Percentiles rank a stretch among this genome's conserved stretches.
These are phyloP conservation scores for Starmerella asiatica DNA, from an alignment of 805 yeast species.

Conservation along the genomic window DNA sequence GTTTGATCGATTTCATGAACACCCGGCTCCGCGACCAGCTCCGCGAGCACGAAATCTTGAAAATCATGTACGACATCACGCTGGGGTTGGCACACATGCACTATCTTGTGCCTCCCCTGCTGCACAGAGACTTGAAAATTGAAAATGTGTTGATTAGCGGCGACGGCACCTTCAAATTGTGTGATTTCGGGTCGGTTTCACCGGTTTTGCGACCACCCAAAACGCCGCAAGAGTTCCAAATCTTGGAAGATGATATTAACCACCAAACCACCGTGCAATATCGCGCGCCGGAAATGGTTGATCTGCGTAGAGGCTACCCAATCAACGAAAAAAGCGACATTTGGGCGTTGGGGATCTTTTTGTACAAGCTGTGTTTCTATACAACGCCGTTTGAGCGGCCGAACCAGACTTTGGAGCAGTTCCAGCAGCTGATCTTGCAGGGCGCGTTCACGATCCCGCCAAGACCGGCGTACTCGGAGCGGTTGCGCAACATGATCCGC, in stretches of 20 bases:
- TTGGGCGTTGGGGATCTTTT: constrained; percentile 91
- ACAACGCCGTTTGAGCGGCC: constrained; percentile 85
- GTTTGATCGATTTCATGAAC: constrained; percentile 80
- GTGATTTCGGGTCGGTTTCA: constrained; percentile 88
- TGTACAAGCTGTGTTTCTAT: constrained; percentile 81
- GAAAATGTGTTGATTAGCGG: constrained; percentile 69
- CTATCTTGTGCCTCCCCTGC: constrained; percentile 45
- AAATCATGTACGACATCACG: constrained; percentile 70
- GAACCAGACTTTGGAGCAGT: constrained; percentile 30
- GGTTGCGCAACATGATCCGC: constrained; percentile 59
- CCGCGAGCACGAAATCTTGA: constrained; percentile 59
- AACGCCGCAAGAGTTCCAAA: constrained; percentile 56
- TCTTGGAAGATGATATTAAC: constrained; percentile 70
- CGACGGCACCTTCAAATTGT: constrained; percentile 64
- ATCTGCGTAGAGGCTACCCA: constrained; percentile 65
- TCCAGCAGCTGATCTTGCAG: constrained; percentile 70
- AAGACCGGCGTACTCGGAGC: constrained; percentile 53
- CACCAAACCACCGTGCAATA: constrained; percentile 93
- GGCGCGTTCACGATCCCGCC: constrained; percentile 68
- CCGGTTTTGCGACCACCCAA: constrained; percentile 61
- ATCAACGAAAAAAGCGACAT: constrained; percentile 87
- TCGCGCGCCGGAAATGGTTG: constrained; percentile 92
- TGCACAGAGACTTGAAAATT: constrained; percentile 88
- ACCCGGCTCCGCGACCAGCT: constrained; percentile 66
- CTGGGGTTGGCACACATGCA: constrained; percentile 81